These are phyloP conservation scores for Chrysosporium keratinophilum DNA, from an alignment of 2,329 filamentous ascomycete species.

Conservation along the genomic window DNA sequence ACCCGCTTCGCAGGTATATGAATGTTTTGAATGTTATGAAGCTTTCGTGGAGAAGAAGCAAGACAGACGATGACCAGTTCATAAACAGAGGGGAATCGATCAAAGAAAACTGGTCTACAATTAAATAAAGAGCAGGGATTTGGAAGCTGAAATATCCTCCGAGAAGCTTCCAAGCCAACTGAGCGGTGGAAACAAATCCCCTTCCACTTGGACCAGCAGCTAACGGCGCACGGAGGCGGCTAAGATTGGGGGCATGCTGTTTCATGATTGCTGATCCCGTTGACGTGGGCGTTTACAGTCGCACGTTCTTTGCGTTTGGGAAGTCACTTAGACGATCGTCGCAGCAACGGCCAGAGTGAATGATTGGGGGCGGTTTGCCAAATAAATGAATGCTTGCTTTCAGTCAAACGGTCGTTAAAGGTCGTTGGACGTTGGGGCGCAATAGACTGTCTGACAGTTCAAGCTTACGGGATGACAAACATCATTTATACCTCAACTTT, in stretches of 20 bases:
- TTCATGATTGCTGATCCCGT: background rate
- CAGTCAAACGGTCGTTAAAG: background rate
- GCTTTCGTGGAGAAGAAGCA: background rate
- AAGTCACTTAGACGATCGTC: background rate
- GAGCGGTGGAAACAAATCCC: background rate
- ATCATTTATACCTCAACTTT: background rate
- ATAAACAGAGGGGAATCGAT: background rate
- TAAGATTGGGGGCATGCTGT: background rate
- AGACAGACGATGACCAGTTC: background rate
- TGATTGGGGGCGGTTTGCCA: background rate
- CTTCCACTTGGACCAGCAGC: background rate
- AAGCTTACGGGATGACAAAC: background rate
- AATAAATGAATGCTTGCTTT: background rate
- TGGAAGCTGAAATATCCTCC: constrained; percentile 1
- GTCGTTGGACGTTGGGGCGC: background rate
- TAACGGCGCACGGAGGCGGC: background rate
- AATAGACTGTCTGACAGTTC: background rate
- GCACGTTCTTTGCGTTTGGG: background rate
- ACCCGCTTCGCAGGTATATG: background rate
- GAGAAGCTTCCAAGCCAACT: background rate
- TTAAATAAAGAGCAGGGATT: background rate
- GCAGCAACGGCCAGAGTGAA: background rate
- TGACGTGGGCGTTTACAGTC: background rate
- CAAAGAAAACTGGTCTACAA: background rate
- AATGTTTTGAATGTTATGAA: background rate